Evolutionary conservation across 2,329 filamentous ascomycete species (phyloP), one percentile per base, ranked within the genome.

Genomic region (Diplodia sapinea): DNA sequence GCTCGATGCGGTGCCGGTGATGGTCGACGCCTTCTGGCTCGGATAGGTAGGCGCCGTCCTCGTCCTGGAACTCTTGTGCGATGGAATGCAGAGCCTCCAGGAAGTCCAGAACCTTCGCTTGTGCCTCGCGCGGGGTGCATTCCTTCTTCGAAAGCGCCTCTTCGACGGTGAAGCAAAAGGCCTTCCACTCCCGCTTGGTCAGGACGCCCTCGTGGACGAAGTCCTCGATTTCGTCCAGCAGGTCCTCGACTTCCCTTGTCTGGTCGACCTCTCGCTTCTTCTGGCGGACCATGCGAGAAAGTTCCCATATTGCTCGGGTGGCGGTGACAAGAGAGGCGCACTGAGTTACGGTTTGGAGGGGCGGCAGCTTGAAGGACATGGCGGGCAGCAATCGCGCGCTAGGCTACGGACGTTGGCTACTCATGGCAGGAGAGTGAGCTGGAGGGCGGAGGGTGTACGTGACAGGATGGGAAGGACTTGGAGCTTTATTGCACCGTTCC

Each of bases 91-190:
- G 64, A 20, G 64, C 64, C 43, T 66, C 64, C n/a, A 66, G 23
- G 13, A 66, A 66, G 9, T 66, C 64, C 52, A 66, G 54, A 4
- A 66, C 64, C 52, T 66, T 56, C 17, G 64, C 64, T 43, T 66
- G 64, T 6, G 64, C 64, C 55, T 66, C 64, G 13, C 54, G 64
- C 6, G 64, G 64, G 13, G 64, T 51, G 43, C 40, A 56, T 33
- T 66, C 64, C 13, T 38, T 57, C 29, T 59, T 57, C 12, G 38
- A n/a, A 2, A 66, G 57, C 5, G 64, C 54, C 20, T 66, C 55
- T 38, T 66, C 64, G 23, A 66, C 64, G 23, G 57, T 43, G n/a
- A 29, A 12, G 43, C 64, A 66, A 20, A 66, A 66, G 20, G 64
- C 38, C 9, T 56, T 66, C 52, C 52, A 66, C 17, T 66, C 64